Base-by-base conservation (phyloP, 129 eudicot genomes). In the Centrapalus pauciflorus region DNA sequence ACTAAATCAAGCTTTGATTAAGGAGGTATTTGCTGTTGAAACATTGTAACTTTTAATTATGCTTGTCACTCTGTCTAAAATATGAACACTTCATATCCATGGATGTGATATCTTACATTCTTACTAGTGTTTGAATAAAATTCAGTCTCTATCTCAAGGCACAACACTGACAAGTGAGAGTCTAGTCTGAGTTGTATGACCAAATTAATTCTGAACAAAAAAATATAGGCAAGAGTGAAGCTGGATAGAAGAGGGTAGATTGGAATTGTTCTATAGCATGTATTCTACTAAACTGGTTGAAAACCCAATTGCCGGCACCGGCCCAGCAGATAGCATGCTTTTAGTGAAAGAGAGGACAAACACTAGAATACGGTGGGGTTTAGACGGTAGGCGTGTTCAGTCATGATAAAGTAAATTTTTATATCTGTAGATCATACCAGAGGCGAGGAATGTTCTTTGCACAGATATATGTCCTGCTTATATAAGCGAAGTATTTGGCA, bases 221-320 rank as follows among this genome's bases (percentile, higher is more conserved):
- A 66, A 51, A 50, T 66, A 21, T 66, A 48, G 28, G 26, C 45
- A 24, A 32, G 43, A 48, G 71, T 48, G 59, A 46, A 51, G 72
- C 72, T 49, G 61, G 61, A 66, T 49, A 19, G 30, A 30, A 8
- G 14, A 26, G 19, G 23, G 61, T 25, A 1, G 46, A 23, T 51
- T 12, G 14, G 23, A 49, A 37, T 67, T 32, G 6, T 17, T 46
- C 54, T 41, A 26, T 23, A 67, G 52, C 38, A 12, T 25, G 11
- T 23, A 55, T 14, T 29, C 38, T 48, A 17, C 24, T 23, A 48
- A 11, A 48, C 54, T 17, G 25, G 25, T 14, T 1, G 54, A 48
- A 17, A 48, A 23, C 54, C 20, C 54, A 5, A 14, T 11, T 48
- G 9, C n/a, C n/a, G n/a, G n/a, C n/a, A n/a, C n/a, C n/a, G n/a